phyloP scores from a whole-genome alignment of 2,329 filamentous ascomycete genomes.

The Alternaria gaisen region DNA sequence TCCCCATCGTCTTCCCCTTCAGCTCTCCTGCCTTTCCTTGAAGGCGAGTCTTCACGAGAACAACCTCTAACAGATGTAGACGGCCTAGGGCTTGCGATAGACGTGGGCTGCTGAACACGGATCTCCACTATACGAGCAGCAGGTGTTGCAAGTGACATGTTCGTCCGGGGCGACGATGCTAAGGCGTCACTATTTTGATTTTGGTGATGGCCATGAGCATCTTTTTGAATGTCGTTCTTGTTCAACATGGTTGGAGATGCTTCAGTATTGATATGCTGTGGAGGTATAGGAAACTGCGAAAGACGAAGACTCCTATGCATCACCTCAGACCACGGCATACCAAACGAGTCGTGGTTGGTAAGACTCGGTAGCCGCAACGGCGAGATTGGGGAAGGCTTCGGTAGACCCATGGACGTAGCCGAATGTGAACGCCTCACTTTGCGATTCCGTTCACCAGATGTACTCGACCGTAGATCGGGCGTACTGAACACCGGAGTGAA shows the following conservation, averaged over 20 bases:
- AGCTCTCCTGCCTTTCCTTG: not conserved
- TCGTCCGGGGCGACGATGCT: not conserved
- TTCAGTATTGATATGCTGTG: conserved; percentile 20
- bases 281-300: conserved; percentile 37
- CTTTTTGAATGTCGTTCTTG: not conserved
- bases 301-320: conserved; percentile 43
- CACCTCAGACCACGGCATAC: conserved; percentile 38
- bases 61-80: conserved; percentile 24
- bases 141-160: not conserved
- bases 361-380: conserved; percentile 44
- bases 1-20: conserved; percentile 15
- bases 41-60: conserved; percentile 18
- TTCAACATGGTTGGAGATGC: conserved; percentile 19
- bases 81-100: conserved; percentile 22
- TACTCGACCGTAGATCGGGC: conserved; percentile 37
- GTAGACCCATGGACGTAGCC: conserved; percentile 37
- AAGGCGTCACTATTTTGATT: not conserved
- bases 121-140: conserved; percentile 24
- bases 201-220: not conserved
- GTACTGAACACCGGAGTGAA: conserved; percentile 42
- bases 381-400: conserved; percentile 31
- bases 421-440: conserved; percentile 44
- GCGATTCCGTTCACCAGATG: conserved; percentile 24
- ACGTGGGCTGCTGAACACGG: conserved; percentile 32
- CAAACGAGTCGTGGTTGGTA: conserved; percentile 30